These are phyloP conservation scores for Xylaria nigripes DNA, from an alignment of 495 filamentous ascomycete genomes.

Conservation along the genomic window DNA sequence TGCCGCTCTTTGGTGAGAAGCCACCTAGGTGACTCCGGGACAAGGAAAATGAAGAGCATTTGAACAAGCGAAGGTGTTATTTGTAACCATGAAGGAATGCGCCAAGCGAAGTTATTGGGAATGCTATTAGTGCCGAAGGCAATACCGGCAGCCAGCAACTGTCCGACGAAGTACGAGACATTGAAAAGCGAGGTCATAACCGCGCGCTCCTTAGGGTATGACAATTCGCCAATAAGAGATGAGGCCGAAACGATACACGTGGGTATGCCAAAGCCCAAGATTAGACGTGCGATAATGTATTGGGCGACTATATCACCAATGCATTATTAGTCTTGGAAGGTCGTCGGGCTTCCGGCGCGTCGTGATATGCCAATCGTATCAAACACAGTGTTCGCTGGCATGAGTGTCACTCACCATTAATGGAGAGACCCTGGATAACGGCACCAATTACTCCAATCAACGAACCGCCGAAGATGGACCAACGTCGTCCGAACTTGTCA, in stretches of 20 bases:
- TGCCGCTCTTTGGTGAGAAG: slow-evolving; percentile 43
- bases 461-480: slow-evolving; percentile 52
- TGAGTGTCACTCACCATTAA: slow-evolving; percentile 25
- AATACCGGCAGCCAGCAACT: slow-evolving; percentile 54
- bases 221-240: slow-evolving; percentile 55
- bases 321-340: background rate
- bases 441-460: slow-evolving; percentile 51
- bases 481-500: slow-evolving; percentile 50
- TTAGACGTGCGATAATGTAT: slow-evolving; percentile 55
- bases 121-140: slow-evolving; percentile 53
- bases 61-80: slow-evolving; percentile 50
- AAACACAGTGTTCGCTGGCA: background rate
- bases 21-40: slow-evolving; percentile 49
- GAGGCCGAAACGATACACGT: slow-evolving; percentile 57
- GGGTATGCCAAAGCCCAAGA: slow-evolving; percentile 56
- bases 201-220: slow-evolving; percentile 56
- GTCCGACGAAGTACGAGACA: slow-evolving; percentile 54
- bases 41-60: slow-evolving; percentile 42
- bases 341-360: background rate
- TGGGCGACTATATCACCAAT: slow-evolving; percentile 33
- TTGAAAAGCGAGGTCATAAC: slow-evolving; percentile 63
- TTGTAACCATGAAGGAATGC: slow-evolving; percentile 56
- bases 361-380: background rate
- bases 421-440: slow-evolving; percentile 39
- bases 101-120: slow-evolving; percentile 52